Evolutionary conservation across 768 basidiomycete species (phyloP).

Genomic region (Auriscalpium microsporum): DNA sequence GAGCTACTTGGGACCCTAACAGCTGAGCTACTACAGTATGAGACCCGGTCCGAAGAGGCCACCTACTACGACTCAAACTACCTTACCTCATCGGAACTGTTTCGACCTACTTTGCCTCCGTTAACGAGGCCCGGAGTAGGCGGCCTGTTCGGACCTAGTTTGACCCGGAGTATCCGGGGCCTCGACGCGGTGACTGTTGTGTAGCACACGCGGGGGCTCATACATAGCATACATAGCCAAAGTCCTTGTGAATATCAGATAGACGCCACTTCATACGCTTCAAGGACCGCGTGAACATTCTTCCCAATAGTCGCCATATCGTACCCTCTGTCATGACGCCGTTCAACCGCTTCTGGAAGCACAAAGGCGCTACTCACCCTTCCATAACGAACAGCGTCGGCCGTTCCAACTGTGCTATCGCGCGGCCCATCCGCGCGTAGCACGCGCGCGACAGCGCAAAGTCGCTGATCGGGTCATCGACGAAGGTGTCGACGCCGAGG

Average conservation of each 20-base stretch:
- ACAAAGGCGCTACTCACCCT: constrained; percentile 18
- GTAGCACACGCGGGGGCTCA: too few species aligned
- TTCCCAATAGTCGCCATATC: constrained; percentile 19
- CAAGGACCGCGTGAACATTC: constrained; percentile 22
- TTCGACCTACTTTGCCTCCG: too few species aligned
- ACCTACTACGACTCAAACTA: too few species aligned
- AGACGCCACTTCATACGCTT: constrained; percentile 13
- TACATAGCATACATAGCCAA: too few species aligned
- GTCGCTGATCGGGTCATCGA: constrained; percentile 23
- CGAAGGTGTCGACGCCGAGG: constrained; percentile 28
- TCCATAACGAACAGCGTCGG: constrained; percentile 29
- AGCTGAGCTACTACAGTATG: too few species aligned
- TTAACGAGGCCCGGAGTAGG: too few species aligned
- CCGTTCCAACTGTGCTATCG: constrained; percentile 12
- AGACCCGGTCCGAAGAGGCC: too few species aligned
- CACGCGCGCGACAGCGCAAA: constrained; percentile 21
- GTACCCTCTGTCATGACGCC: constrained; percentile 18
- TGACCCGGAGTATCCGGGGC: too few species aligned
- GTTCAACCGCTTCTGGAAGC: background rate
- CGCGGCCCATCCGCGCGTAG: constrained; percentile 21
- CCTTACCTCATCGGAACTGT: too few species aligned
- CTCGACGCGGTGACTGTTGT: too few species aligned
- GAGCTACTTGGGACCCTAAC: too few species aligned
- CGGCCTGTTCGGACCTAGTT: too few species aligned
- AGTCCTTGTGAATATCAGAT: background rate